Base-by-base conservation (phyloP, 108 stramenopile species). In the Skeletonema potamos region DNA sequence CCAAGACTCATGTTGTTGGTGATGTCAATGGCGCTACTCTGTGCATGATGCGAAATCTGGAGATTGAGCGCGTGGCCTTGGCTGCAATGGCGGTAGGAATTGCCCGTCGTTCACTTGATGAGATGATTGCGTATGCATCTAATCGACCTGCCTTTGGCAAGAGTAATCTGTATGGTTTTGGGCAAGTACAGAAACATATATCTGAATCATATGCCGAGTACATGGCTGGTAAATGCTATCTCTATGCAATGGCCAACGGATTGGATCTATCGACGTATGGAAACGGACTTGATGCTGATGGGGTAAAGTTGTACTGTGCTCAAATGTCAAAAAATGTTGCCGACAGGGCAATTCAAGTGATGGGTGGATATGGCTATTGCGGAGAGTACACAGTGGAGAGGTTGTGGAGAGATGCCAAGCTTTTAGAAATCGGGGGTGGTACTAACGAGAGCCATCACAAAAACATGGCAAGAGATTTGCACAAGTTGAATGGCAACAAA, bases 31-130 rank as follows among this genome's bases (percentile, higher is more conserved):
- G 90, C 6, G 99, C 98, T 3, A 85, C 94, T 13, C 27, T 97
- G 0, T 98, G 97, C 70, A 99, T 99, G 99, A 98, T 99, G 99
- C 79, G 97, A 46, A 99, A 99, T 73, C 82, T 99, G 55, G 99
- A 99, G 79, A 95, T 99, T 56, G 99, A 99, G 66, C 87, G 98
- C 26, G 70, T 99, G 11, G 95, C 93, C 17, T 79, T 99, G 27
- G 99, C 97, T 13, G 98, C 99, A 28, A 99, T 99, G 98, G 90
- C 88, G 10, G 39, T 96, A 6, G 98, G 97, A 1, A 96, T 99
- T 64, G 98, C 98, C 6, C 84, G 96, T 9, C 85, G 98, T 8
- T 87, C 85, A 51, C 60, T 99, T 54, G 96, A 99, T 71, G 92
- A 90, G 73, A 99, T 99, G 97, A 95, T 85, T 29, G 24, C 56